Base-by-base conservation (phyloP, 495 filamentous ascomycete species). In the Cetradonia linearis region DNA sequence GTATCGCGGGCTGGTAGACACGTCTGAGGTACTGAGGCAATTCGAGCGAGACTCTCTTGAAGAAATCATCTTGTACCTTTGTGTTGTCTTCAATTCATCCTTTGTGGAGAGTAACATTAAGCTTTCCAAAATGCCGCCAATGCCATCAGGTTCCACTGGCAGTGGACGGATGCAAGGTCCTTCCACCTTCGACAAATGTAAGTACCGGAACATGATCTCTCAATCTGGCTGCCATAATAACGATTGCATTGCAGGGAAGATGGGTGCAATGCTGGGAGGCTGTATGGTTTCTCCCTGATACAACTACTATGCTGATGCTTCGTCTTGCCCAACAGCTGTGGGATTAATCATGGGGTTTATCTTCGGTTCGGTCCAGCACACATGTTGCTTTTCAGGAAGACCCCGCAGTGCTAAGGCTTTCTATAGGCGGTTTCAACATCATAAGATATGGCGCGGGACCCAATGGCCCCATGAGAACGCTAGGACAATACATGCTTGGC, bases 401-500 rank as follows among this genome's bases (percentile, higher is more conserved):
- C 16, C 10, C 10, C 13, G 44, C 36, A n/a, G 7, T 36, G 11
- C 53, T 50, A 18, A 57, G 34, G 38, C 11, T 20, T 36, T 67
- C 68, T 44, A 20, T 66, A 96, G 91, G 91, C 67, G 86, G 86
- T 36, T 90, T 94, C 66, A 95, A 90, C 59, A 95, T 98, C 69
- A 87, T 97, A 69, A 81, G 93, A 75, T 93, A 89, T 66, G 93
- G 93, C 36, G 87, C 91, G 25, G 93, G 93, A 14, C 85, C 90
- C 5, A 95, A 96, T 67, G 93, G 93, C 49, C 85, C 95, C 64
- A 86, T 95, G 79, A 81, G 93, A 63, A 95, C 89, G 60, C 75
- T 98, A 37, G 92, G 92, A 56, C 92, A 96, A 74, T 96, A 95
- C 71, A 98, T 98, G 93, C 70, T 91, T 34, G 92, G 89, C n/a